Evolutionary conservation across 2,329 filamentous ascomycete genomes (phyloP), one percentile per base, ranked within the genome.

Genomic region (Colletotrichum eremochloae): DNA sequence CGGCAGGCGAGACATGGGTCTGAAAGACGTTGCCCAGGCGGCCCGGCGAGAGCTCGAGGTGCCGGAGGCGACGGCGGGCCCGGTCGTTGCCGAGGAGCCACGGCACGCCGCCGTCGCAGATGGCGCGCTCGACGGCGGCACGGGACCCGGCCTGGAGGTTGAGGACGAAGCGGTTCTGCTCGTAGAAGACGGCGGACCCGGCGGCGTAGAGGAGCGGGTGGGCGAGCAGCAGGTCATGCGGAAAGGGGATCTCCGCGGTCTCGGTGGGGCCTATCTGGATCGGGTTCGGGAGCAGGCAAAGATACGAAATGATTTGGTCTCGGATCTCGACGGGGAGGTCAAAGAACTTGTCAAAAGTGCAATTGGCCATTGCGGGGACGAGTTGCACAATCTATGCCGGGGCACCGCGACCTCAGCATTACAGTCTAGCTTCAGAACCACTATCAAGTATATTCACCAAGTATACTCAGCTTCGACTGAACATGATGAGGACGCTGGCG

Each of bases 271-370:
- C 74, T 20, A 79, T 72, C 29, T 71, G 42, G 56, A 79, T 67
- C 24, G 74, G 76, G 1, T 74, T 58, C 14, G 69, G 75, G 46
- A 74, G 66, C 56, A 76, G 40, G 68, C 77, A 77, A 44, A 79
- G 58, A 60, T 78, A 70, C 7, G 73, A 66, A 20, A 79, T 70
- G 56, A 80, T 78, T 56, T 77, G 75, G 24, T 77, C 76, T 42
- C 77, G 77, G 24, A 80, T 74, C 68, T 80, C 78, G 11, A 73
- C 55, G 12, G 78, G 78, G 15, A 80, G 75, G 67, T 79, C 77
- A 36, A 79, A 79, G 61, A 79, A 79, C 56, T 72, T 69, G 33
- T 75, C 66, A 48, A 79, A 79, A 18, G 44, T 70, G 55, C 29
- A 11, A 36, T 2, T 24, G 50, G 66, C 60, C 69, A 72, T 72